A percentile compares a stretch with the other conserved stretches of the same genome.
Conservation (phyloP, 2,329 filamentous ascomycete species). For the Aspergillus sp. region DNA sequence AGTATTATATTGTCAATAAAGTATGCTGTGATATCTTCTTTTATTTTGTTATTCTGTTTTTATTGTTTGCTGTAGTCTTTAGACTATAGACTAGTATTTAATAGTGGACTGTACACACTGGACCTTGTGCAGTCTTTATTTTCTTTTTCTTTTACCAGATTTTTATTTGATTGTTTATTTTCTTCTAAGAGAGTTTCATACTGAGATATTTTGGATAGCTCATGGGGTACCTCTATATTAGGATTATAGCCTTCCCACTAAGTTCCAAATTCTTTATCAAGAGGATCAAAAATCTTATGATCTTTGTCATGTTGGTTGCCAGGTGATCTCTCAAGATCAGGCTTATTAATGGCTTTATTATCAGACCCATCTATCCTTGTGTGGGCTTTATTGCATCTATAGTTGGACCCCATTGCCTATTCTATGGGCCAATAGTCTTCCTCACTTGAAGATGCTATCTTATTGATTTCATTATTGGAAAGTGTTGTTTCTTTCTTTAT, state of each 20-base stretch:
- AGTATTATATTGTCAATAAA: neutral
- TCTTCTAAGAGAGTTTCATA: too few relatives aligned
- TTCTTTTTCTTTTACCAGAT: neutral
- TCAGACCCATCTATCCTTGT: neutral
- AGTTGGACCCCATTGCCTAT: neutral
- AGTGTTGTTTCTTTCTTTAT: too few relatives aligned
- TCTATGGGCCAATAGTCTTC: neutral
- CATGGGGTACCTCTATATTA: neutral
- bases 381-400: neutral
- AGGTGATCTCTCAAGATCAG: neutral
- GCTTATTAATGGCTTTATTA: neutral
- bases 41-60: neutral
- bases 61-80: too few relatives aligned
- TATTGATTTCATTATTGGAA: neutral
- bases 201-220: neutral
- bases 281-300: neutral
- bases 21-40: neutral
- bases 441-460: neutral
- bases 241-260: neutral
- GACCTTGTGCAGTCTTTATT: too few relatives aligned
- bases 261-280: neutral
- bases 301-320: neutral
- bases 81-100: too few relatives aligned
- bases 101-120: too few relatives aligned
- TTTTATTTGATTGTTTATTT: too few relatives aligned